A percentile compares a stretch with the other conserved stretches of the same genome.
Conservation (phyloP, 2,329 filamentous ascomycete genomes). For the Zarea fungicola region DNA sequence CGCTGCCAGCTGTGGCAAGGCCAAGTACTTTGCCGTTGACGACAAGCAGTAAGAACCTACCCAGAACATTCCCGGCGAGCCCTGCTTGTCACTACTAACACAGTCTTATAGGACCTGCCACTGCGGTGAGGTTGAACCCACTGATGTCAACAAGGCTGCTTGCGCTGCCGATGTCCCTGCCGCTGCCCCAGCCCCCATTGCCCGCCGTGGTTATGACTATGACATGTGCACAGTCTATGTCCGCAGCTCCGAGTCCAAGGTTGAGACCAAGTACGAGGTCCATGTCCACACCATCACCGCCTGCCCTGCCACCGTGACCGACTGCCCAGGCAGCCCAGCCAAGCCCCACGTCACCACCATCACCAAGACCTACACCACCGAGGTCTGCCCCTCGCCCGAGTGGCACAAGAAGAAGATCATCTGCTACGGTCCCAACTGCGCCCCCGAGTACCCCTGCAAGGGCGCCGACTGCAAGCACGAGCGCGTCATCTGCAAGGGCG, state of each 20-base stretch:
- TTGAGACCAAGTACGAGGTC: slow-evolving; percentile 25
- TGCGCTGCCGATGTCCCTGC: slow-evolving; percentile 17
- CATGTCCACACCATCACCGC: slow-evolving; percentile 25
- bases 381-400: slow-evolving; percentile 18
- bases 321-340: slow-evolving; percentile 23
- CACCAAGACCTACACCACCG: slow-evolving; percentile 21
- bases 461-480: slow-evolving; percentile 23
- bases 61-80: no score
- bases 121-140: slow-evolving; percentile 18
- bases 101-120: no score
- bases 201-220: neutral
- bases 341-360: slow-evolving; percentile 17
- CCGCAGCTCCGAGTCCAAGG: slow-evolving; percentile 13
- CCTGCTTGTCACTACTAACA: no score
- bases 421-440: slow-evolving; percentile 31
- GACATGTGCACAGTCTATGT: slow-evolving; percentile 15
- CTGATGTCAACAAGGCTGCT: slow-evolving; percentile 11
- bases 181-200: neutral
- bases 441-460: slow-evolving; percentile 23
- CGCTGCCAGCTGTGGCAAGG: slow-evolving; percentile 20
- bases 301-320: slow-evolving; percentile 20
- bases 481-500: slow-evolving; percentile 28
- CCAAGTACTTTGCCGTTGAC: slow-evolving; percentile 22
- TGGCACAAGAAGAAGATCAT: slow-evolving; percentile 29
- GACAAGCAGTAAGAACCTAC: no score